Evolutionary conservation across 441 rosid genomes (phyloP), one percentile per base, ranked within the genome.

Genomic region (Raphanus hybrid): DNA sequence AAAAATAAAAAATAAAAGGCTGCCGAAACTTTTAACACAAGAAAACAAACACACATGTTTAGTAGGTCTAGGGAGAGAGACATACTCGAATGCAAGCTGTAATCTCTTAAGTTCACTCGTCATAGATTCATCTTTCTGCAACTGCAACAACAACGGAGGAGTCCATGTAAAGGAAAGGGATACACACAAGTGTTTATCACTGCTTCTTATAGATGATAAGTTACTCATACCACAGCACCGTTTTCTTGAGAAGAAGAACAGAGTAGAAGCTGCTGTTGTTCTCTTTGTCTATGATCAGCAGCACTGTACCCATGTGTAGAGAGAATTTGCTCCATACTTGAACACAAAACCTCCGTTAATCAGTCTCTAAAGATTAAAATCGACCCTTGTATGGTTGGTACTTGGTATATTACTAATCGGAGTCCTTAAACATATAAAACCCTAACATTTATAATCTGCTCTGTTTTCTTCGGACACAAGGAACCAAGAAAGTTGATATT

Each of bases 61-160:
- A n/a, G n/a, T 11, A 41, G 48, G 48, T 6, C 43, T 15, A 18
- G 20, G 45, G 43, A 37, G 26, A 20, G 71, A 61, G 55, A 48
- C 81, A 50, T 78, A 78, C 82, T 73, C 75, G 43, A 61, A 61
- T 16, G 78, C 74, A 63, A 78, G 82, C 29, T 73, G 78, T 73
- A 78, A 54, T 55, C 75, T 78, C 37, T 68, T 70, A 8, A 78
- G 54, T 63, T 78, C 78, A 3, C 61, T 48, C 67, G 54, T 68
- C 20, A 41, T 4, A 73, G 41, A 9, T 73, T 73, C 75, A 23
- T 69, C 74, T 23, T 60, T 72, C 5, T 58, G 45, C 69, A 65
- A 2, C 77, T 78, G 73, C 6, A 48, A 72, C 77, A 37, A 50
- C 34, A 4, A 29, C 34, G 34, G 34, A 18, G 16, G 9, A 52